Evolutionary conservation across 1,284 basidiomycete species (phyloP).

Genomic region (Volvariella volvacea): DNA sequence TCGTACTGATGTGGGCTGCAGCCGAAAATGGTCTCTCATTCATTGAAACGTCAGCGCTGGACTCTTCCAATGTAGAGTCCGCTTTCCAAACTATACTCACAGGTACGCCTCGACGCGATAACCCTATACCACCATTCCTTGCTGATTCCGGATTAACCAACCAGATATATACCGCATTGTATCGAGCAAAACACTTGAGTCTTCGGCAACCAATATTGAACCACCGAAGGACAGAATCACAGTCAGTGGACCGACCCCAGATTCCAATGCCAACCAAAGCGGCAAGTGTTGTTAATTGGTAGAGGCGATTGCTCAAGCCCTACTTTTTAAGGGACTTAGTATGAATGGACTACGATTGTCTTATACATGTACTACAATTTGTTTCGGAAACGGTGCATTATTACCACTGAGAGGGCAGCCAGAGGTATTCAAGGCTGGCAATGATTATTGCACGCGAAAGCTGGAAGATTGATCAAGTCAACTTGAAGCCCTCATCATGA

Average conservation of each 20-base stretch:
- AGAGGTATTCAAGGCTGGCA: too few relatives aligned
- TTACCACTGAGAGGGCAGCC: too few relatives aligned
- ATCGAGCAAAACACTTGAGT: conserved; percentile 80
- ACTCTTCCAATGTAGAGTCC: conserved; percentile 95
- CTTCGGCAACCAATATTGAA: conserved; percentile 48
- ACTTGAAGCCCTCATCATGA: too few relatives aligned
- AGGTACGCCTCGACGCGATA: conserved; percentile 39
- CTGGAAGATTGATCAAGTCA: too few relatives aligned
- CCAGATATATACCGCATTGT: conserved; percentile 94
- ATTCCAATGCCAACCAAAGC: conserved; percentile 31
- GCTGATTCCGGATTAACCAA: not conserved
- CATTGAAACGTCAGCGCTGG: conserved; percentile 99
- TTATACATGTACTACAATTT: too few relatives aligned
- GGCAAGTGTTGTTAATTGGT: conserved; percentile 40
- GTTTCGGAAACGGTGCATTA: too few relatives aligned
- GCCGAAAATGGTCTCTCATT: conserved; percentile 83
- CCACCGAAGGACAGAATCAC: conserved; percentile 58
- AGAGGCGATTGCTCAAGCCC: too few relatives aligned
- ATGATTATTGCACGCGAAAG: too few relatives aligned
- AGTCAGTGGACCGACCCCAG: conserved; percentile 49
- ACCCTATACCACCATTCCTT: not conserved
- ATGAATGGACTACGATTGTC: too few relatives aligned
- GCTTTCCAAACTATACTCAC: conserved; percentile 98
- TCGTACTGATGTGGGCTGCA: conserved; percentile 16
- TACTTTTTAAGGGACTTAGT: too few relatives aligned